Evolutionary conservation across 768 basidiomycete species (phyloP).

Genomic region (Mycena amicta): DNA sequence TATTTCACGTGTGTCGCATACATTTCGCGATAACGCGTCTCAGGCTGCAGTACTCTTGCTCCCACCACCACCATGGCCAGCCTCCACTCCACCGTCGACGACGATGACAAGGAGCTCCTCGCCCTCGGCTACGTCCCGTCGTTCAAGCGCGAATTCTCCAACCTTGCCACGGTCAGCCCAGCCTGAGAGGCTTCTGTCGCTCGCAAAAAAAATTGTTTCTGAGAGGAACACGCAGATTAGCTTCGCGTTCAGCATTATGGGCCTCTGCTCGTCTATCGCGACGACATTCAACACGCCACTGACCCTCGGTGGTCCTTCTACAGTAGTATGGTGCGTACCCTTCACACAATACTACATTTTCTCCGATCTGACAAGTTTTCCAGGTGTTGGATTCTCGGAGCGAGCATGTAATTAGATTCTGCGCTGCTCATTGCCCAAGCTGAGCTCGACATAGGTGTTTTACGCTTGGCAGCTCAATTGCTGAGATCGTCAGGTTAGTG

Average conservation of each 20-base stretch:
- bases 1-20: neutral
- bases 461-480: constrained; percentile 71
- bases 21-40: neutral
- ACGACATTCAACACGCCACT: constrained; percentile 81
- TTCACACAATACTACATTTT: neutral
- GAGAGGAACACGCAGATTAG: constrained; percentile 50
- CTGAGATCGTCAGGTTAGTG: constrained; percentile 64
- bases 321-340: constrained; percentile 39
- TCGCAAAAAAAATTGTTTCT: neutral
- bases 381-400: constrained; percentile 76
- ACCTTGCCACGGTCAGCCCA: constrained; percentile 74
- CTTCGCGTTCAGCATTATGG: constrained; percentile 83
- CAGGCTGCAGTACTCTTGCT: neutral
- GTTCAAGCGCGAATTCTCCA: constrained; percentile 85
- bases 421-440: neutral
- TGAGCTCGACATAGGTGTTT: constrained; percentile 44
- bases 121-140: constrained; percentile 75
- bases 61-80: constrained; percentile 16
- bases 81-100: constrained; percentile 35
- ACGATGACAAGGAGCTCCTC: constrained; percentile 67
- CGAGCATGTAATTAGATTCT: constrained; percentile 43
- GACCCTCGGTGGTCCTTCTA: constrained; percentile 67
- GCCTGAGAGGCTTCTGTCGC: neutral
- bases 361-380: constrained; percentile 32
- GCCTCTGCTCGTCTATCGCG: constrained; percentile 74